These are phyloP conservation scores for Lyophyllum decastes DNA, from an alignment of 768 basidiomycete species.

Conservation along the genomic window DNA sequence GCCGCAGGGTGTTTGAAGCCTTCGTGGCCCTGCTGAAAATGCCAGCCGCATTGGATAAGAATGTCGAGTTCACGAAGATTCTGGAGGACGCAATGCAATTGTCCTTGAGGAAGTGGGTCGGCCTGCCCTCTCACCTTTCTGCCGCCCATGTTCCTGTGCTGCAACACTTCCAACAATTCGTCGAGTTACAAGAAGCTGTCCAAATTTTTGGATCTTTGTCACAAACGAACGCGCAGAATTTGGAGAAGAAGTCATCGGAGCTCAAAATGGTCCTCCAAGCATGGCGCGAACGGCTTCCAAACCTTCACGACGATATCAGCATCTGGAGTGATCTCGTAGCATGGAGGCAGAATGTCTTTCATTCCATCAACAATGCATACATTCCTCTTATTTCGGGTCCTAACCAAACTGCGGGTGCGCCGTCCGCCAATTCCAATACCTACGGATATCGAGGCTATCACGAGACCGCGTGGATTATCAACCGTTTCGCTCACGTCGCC, in stretches of 20 bases:
- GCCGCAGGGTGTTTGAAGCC: slow-evolving; percentile 97
- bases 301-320: slow-evolving; percentile 95
- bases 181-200: slow-evolving; percentile 94
- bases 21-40: slow-evolving; percentile 87
- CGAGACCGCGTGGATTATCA: slow-evolving; percentile 99
- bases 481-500: slow-evolving; percentile 98
- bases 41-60: slow-evolving; percentile 81
- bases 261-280: slow-evolving; percentile 95
- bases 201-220: slow-evolving; percentile 92
- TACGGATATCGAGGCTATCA: slow-evolving; percentile 96
- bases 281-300: slow-evolving; percentile 96
- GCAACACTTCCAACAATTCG: slow-evolving; percentile 98
- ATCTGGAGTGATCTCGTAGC: slow-evolving; percentile 99
- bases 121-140: slow-evolving; percentile 82
- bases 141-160: slow-evolving; percentile 92
- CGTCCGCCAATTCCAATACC: slow-evolving; percentile 67
- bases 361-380: slow-evolving; percentile 94
- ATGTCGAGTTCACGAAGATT: slow-evolving; percentile 82
- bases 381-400: slow-evolving; percentile 80
- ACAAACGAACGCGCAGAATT: slow-evolving; percentile 80
- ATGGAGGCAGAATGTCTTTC: slow-evolving; percentile 98
- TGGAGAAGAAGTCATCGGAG: slow-evolving; percentile 94
- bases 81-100: slow-evolving; percentile 97
- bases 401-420: slow-evolving; percentile 49
- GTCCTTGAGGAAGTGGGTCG: slow-evolving; percentile 94